phyloP scores from a whole-genome alignment of 768 basidiomycete species.

The Naganishia vishniacii region DNA sequence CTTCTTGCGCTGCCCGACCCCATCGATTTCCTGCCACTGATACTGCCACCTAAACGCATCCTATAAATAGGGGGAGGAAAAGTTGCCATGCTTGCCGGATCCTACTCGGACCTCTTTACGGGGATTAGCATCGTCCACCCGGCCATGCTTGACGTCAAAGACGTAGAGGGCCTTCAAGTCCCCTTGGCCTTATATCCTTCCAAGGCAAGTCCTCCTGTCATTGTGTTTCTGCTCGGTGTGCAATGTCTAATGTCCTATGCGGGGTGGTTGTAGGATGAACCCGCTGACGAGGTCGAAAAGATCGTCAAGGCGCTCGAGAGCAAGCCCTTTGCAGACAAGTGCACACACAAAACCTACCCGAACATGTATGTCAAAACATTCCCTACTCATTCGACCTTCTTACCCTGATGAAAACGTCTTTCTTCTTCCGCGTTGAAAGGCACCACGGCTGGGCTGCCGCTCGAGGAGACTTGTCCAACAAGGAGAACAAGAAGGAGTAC shows the following conservation, averaged over 20 bases:
- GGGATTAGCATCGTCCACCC: conserved; percentile 53
- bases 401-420: conserved; percentile 14
- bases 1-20: too few relatives aligned
- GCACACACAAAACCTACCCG: conserved; percentile 55
- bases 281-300: conserved; percentile 49
- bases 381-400: conserved; percentile 38
- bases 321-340: conserved; percentile 56
- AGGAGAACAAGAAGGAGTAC: conserved; percentile 59
- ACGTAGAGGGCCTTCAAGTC: conserved; percentile 35
- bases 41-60: too few relatives aligned
- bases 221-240: neutral
- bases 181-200: conserved; percentile 49
- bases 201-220: conserved; percentile 32
- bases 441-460: conserved; percentile 63
- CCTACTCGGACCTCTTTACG: conserved; percentile 46
- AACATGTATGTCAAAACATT: conserved; percentile 46
- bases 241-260: neutral
- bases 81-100: conserved; percentile 36
- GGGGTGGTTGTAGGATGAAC: conserved; percentile 34
- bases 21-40: too few relatives aligned
- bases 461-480: conserved; percentile 56
- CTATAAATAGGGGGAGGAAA: conserved; percentile 48
- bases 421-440: conserved; percentile 51
- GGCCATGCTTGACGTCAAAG: conserved; percentile 39
- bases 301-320: conserved; percentile 54